Percentiles rank a stretch among this genome's conserved stretches.
Evolutionary conservation across 2,329 filamentous ascomycete species (phyloP).

Genomic region (Eutypa lata): DNA sequence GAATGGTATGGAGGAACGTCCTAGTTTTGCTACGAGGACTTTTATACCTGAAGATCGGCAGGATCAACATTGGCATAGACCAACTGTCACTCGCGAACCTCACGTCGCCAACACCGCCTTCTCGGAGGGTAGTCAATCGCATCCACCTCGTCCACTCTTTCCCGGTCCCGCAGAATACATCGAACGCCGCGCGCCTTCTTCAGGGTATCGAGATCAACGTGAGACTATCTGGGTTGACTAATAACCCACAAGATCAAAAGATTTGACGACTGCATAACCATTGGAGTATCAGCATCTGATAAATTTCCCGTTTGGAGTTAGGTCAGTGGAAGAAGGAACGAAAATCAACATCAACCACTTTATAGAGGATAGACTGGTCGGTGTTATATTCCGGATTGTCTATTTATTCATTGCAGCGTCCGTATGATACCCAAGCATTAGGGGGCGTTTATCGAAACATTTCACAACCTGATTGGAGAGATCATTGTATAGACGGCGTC

Average conservation of each 20-base stretch:
- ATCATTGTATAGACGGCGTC: slow-evolving; percentile 2
- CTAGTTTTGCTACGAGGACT: background rate
- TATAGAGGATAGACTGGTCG: background rate
- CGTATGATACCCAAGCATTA: slow-evolving; percentile 20
- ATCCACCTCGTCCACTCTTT: slow-evolving; percentile 14
- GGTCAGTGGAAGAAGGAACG: slow-evolving; percentile 2
- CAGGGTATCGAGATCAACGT: slow-evolving; percentile 13
- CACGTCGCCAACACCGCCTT: slow-evolving; percentile 8
- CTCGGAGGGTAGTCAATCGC: slow-evolving; percentile 11
- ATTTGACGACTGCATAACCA: background rate
- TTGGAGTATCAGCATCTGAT: background rate
- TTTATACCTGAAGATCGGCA: background rate
- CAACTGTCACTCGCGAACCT: slow-evolving; percentile 6
- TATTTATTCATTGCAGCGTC: background rate
- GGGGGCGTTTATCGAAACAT: slow-evolving; percentile 1
- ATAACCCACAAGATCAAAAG: background rate
- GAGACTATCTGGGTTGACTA: slow-evolving; percentile 22
- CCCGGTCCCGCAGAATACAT: slow-evolving; percentile 15
- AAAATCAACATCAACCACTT: slow-evolving; percentile 2
- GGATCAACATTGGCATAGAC: slow-evolving; percentile 3
- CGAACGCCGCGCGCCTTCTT: slow-evolving; percentile 11
- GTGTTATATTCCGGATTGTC: background rate
- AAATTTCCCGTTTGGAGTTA: slow-evolving; percentile 3
- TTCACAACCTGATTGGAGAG: background rate
- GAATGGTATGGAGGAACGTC: background rate